Base-by-base conservation (phyloP, 2,329 filamentous ascomycete species). In the Chrysosporium queenslandicum region DNA sequence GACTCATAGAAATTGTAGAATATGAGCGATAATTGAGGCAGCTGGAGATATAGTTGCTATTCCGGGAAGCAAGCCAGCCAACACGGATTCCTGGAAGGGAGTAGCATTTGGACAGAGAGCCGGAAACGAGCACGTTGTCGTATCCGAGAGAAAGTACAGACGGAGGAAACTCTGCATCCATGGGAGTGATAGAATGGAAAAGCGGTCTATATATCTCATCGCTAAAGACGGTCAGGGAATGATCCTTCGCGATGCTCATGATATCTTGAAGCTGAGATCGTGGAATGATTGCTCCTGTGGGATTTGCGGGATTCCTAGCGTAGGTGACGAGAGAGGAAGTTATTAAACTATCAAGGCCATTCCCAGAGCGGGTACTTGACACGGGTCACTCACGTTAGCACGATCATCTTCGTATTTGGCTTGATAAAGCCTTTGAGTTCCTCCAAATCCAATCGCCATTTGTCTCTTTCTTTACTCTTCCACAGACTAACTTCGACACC, bases 131-230 rank as follows among this genome's bases (percentile, higher is more conserved):
- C 20, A 79, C 77, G 52, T 82, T 83, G 2, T 77, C 70, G 67
- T 94, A 92, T 40, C 81, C 83, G 40, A 92, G 72, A 0, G 85
- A 80, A 0, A 89, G 73, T 9, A 83, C 75, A 0, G 86, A 88
- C 0, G 85, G 83, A 2, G 79, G 85, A 52, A 78, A 77, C 18
- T 76, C 74, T 2, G 68, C 59, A 53, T 78, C 74, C 29, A 74
- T 65, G 0, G 78, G 76, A 29, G 67, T 74, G 63, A 78, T 79
- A 50, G 78, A 78, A 66, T 94, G 87, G 71, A 89, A 94, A 2
- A 94, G 73, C 0, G 88, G 89, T 1, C 86, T 78, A 67, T 91
- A 94, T 21, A 92, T 87, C 69, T 94, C 87, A 62, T 94, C 87
- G 6, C 78, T 79, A 53, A 91, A 73, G 50, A 94, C 71, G 46